Evolutionary conservation across 2,329 filamentous ascomycete genomes (phyloP), one percentile per base, ranked within the genome.

Genomic region (Paecilomyces dactylethromorphus): DNA sequence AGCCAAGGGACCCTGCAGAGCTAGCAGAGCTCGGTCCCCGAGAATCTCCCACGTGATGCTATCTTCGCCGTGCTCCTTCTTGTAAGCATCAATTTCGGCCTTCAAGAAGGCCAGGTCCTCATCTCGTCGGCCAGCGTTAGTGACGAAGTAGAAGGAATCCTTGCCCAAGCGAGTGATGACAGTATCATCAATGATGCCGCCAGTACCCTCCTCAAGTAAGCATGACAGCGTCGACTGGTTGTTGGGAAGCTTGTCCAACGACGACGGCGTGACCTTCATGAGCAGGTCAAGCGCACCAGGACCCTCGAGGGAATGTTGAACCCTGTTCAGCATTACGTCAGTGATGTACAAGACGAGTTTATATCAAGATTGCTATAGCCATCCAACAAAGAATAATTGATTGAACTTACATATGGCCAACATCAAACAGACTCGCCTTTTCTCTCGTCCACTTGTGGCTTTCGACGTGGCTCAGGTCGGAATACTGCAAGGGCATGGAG

Each of bases 111-210:
- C 83, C 61, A 89, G 81, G 76, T 97, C 93, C 78, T 97, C 97
- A 53, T 92, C 88, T 57, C 92, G 84, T 75, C 92, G 96, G 39
- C 87, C 94, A 26, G 93, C 94, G 74, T 99, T 99, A 63, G 92
- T 96, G 61, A 99, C 94, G 59, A 97, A 87, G 76, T 97, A 96
- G 80, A 92, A 97, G 57, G 83, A 76, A 59, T 91, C 84, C 58
- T 83, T 81, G 26, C 81, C 83, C n/a, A 96, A 81, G 61, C 89
- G 84, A 5, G 92, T 95, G 69, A 99, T 87, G 67, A 99, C 88
- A 3, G 90, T 92, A 77, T 99, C 94, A 72, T 99, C 94, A 54
- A 96, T 87, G 66, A 99, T 97, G 55, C 94, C 94, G 50, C 94
- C 94, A 0, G 87, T 92, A 12, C 79, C 80, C 4, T 88, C 86